phyloP scores from a whole-genome alignment of 179 eudicot genomes.

The Corrigiola litoralis region DNA sequence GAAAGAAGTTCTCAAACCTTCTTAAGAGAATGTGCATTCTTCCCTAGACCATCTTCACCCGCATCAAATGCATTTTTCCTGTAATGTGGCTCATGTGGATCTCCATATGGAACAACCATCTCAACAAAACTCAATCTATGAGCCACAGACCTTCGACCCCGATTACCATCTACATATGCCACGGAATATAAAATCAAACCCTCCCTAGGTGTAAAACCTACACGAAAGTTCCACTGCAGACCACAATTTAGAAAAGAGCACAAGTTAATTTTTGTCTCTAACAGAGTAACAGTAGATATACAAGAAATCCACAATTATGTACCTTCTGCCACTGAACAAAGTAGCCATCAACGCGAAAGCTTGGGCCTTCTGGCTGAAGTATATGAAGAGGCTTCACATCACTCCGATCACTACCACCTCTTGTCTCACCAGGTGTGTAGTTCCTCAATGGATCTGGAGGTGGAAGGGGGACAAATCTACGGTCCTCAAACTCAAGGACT shows the following conservation, averaged over 20 bases:
- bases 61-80: slow-evolving; percentile 97
- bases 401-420: slow-evolving; percentile 94
- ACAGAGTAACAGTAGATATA: neutral
- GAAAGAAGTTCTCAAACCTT: slow-evolving; percentile 41
- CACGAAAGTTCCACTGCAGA: slow-evolving; percentile 37
- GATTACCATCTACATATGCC: slow-evolving; percentile 83
- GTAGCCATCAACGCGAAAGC: slow-evolving; percentile 80
- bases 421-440: slow-evolving; percentile 82
- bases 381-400: slow-evolving; percentile 83
- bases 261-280: neutral
- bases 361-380: slow-evolving; percentile 93
- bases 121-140: slow-evolving; percentile 91
- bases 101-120: slow-evolving; percentile 95
- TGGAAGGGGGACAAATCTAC: slow-evolving; percentile 87
- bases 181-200: slow-evolving; percentile 81
- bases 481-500: slow-evolving; percentile 91
- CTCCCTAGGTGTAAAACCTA: slow-evolving; percentile 83
- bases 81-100: slow-evolving; percentile 92
- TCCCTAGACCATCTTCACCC: slow-evolving; percentile 92
- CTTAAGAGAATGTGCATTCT: slow-evolving; percentile 92
- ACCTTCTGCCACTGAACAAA: slow-evolving; percentile 98
- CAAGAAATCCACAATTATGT: neutral
- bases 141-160: slow-evolving; percentile 82
- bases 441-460: slow-evolving; percentile 95
- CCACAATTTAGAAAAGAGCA: slow-evolving; percentile 6